Evolutionary conservation across 208 protist species (phyloP), one percentile per base, ranked within the genome.

Genomic region (Acanthamoeba lenticulata): DNA sequence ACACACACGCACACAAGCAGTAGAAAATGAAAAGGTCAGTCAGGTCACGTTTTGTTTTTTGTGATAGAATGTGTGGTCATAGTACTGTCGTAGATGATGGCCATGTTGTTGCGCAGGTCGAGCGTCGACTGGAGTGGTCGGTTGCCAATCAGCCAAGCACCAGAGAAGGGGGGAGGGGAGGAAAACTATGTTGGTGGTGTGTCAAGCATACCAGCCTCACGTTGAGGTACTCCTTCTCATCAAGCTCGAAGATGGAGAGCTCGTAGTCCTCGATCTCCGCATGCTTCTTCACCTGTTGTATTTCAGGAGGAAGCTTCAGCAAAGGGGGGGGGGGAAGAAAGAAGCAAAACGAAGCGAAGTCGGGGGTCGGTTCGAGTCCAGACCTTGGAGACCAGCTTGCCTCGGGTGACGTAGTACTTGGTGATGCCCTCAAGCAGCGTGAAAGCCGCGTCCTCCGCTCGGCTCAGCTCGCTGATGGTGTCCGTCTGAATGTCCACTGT

Each of bases 191-290:
- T 60, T 11, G 45, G 52, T 17, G 52, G 11, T n/a, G n/a, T n/a
- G n/a, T n/a, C n/a, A n/a, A 65, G 24, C 19, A 21, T 79, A 79
- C 69, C 69, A 89, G 47, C 55, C 36, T 89, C 45, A 89, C 17
- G 79, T 89, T 89, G 47, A 89, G 27, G 79, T 62, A 89, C 32
- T 89, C 79, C 36, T 89, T 89, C 21, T 89, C 79, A 24, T 89
- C 79, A 15, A 89, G 79, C 38, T 89, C 79, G 17, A 60, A 6
- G 21, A 89, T 29, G 15, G 79, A 89, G 13, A 34, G 79, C 21
- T 38, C 24, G 79, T 89, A 89, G 47, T 89, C 79, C 19, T 19
- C 45, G 47, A 89, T 89, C n/a, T 40, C 47, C 0, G 79, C 36
- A 34, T 89, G 36, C 79, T 89, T 89, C 36, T 55, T 6, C 27